These are phyloP conservation scores for Centella asiatica DNA, from an alignment of 129 eudicot species.

Conservation along the genomic window DNA sequence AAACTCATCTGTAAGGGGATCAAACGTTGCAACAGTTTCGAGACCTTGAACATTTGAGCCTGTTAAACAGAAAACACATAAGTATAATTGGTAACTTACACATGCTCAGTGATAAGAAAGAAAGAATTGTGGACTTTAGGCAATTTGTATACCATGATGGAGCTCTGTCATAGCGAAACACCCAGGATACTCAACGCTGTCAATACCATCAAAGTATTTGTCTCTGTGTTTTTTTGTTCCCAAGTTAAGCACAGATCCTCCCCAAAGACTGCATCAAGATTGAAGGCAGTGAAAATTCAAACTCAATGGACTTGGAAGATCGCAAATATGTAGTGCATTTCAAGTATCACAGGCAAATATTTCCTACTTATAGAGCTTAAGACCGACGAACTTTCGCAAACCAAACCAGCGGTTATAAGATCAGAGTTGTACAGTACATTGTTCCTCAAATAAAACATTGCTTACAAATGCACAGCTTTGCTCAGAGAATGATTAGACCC, in stretches of 20 bases:
- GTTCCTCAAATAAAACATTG: no score
- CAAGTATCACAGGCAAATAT: neutral
- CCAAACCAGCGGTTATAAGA: no score
- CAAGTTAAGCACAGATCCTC: constrained; percentile 90
- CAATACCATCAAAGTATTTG: constrained; percentile 81
- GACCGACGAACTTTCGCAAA: no score
- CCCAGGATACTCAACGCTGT: constrained; percentile 79
- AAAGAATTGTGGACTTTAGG: neutral
- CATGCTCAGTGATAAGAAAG: neutral
- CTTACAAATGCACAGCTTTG: no score
- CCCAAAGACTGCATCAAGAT: constrained; percentile 72
- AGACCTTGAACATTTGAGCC: constrained; percentile 97
- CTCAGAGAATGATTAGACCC: no score
- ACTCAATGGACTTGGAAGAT: no score
- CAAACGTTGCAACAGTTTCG: constrained; percentile 75
- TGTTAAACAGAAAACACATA: constrained; percentile 16
- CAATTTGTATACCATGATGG: constrained; percentile 70
- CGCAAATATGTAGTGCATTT: neutral
- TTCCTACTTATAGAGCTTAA: no score
- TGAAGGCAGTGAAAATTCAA: neutral
- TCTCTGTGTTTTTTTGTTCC: constrained; percentile 94
- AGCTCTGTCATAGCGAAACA: constrained; percentile 99
- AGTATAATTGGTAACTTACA: constrained; percentile 1
- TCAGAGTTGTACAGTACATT: no score
- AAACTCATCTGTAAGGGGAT: constrained; percentile 78